phyloP scores from a whole-genome alignment of 1,139 yeast species.

The Yamadazyma epiphylla region DNA sequence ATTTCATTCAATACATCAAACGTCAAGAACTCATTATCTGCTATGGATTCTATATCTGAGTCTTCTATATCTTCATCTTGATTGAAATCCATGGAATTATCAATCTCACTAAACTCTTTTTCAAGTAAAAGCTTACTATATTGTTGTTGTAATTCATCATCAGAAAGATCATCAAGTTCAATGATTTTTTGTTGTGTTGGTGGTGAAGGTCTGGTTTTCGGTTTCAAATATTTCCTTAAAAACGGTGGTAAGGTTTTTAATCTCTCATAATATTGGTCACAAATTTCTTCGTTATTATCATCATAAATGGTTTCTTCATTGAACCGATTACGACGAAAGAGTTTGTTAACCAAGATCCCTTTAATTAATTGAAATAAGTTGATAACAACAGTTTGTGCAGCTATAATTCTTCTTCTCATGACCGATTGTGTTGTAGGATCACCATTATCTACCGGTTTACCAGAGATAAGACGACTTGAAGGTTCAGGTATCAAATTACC shows the following conservation, averaged over 20 bases:
- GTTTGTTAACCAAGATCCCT: constrained; percentile 16
- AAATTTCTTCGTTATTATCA: constrained; percentile 13
- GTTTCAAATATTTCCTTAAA: constrained; percentile 19
- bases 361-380: constrained; percentile 22
- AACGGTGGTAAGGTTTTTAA: constrained; percentile 22
- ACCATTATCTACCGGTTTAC: constrained; percentile 7
- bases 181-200: constrained; percentile 8
- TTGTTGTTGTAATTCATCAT: constrained; percentile 17
- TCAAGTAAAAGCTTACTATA: constrained; percentile 25
- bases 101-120: constrained; percentile 39
- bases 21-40: constrained; percentile 22
- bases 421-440: constrained; percentile 14
- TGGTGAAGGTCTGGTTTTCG: constrained; percentile 5
- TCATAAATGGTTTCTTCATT: constrained; percentile 4
- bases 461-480: constrained; percentile 21
- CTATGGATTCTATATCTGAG: constrained; percentile 18
- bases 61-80: constrained; percentile 10
- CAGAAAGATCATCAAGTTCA: constrained; percentile 20
- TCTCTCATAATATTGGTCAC: constrained; percentile 19
- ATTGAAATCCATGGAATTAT: constrained; percentile 42
- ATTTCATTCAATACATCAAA: constrained; percentile 28
- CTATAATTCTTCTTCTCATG: constrained; percentile 18
- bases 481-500: constrained; percentile 31
- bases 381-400: constrained; percentile 15
- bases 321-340: constrained; percentile 1